Conservation (phyloP, 495 filamentous ascomycete species). For the Aspergillus incahuasiensis region DNA sequence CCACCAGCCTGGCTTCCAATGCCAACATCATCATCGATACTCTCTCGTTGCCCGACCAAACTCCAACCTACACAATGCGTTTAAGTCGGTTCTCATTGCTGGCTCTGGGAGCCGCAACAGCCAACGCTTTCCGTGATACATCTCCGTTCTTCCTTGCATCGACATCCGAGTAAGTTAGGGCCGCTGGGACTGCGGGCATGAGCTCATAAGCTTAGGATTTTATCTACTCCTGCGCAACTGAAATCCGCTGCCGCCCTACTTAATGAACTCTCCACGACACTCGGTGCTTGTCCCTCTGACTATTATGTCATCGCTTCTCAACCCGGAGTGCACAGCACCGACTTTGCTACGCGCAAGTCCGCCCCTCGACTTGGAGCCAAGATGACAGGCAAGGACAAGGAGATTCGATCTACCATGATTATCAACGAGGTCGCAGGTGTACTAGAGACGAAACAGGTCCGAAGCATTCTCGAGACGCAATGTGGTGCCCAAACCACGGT, state of each 20-base stretch:
- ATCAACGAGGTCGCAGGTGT: constrained; percentile 62
- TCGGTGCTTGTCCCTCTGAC: constrained; percentile 66
- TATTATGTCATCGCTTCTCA: constrained; percentile 79
- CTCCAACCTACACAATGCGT: constrained; percentile 49
- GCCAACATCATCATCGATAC: constrained; percentile 13
- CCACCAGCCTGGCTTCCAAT: constrained; percentile 19
- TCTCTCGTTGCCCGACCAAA: constrained; percentile 13
- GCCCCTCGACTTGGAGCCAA: constrained; percentile 58
- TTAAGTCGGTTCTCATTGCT: constrained; percentile 55
- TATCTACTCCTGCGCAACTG: constrained; percentile 41
- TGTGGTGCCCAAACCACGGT: constrained; percentile 50
- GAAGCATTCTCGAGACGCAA: constrained; percentile 44
- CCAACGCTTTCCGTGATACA: constrained; percentile 72
- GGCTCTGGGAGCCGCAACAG: constrained; percentile 55
- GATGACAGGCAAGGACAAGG: constrained; percentile 45
- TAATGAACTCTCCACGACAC: constrained; percentile 31
- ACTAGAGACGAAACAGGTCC: constrained; percentile 52
- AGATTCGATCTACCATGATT: constrained; percentile 44
- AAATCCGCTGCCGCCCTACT: constrained; percentile 37
- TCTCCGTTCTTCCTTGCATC: constrained; percentile 86
- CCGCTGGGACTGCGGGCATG: neutral
- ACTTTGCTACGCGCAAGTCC: constrained; percentile 51
- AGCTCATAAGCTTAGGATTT: constrained; percentile 39
- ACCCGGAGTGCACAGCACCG: constrained; percentile 65
- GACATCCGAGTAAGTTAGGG: constrained; percentile 59